Conservation (phyloP, 164 flowering plant genomes). For the Dillenia turbinata region DNA sequence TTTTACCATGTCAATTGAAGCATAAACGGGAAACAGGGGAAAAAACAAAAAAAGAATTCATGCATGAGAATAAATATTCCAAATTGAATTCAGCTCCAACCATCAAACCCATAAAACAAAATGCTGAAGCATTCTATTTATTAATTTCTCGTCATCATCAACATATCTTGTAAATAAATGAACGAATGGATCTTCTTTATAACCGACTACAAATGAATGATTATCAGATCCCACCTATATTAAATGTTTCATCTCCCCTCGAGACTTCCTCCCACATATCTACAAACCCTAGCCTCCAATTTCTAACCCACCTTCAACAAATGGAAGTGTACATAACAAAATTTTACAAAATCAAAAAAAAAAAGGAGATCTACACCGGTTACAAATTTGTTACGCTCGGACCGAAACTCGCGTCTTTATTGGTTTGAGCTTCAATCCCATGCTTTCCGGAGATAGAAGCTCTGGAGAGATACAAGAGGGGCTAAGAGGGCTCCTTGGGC, state of each 20-base stretch:
- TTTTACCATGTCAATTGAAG: too few species aligned
- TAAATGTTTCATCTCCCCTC: conserved; percentile 8
- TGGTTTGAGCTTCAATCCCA: conserved; percentile 94
- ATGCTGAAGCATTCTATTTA: background rate
- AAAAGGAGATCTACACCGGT: conserved; percentile 2
- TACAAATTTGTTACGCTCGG: conserved; percentile 11
- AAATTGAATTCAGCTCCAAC: too few species aligned
- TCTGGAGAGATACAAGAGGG: conserved; percentile 89
- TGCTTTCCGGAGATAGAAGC: conserved; percentile 92
- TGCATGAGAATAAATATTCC: too few species aligned
- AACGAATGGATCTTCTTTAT: conserved; percentile 13
- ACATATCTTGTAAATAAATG: conserved; percentile 24
- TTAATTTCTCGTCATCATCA: conserved; percentile 31
- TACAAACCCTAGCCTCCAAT: conserved; percentile 10
- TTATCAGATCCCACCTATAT: conserved; percentile 12
- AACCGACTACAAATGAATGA: conserved; percentile 61
- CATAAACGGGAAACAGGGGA: too few species aligned
- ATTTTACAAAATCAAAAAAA: background rate
- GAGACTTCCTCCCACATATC: conserved; percentile 16
- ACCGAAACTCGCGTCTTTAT: conserved; percentile 66
- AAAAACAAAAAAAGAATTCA: too few species aligned
- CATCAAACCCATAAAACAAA: too few species aligned
- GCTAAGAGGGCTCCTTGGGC: conserved; percentile 90
- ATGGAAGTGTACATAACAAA: background rate
- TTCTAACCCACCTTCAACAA: background rate